phyloP scores from a whole-genome alignment of 2,329 filamentous ascomycete species.

The Alternaria ventricosa region DNA sequence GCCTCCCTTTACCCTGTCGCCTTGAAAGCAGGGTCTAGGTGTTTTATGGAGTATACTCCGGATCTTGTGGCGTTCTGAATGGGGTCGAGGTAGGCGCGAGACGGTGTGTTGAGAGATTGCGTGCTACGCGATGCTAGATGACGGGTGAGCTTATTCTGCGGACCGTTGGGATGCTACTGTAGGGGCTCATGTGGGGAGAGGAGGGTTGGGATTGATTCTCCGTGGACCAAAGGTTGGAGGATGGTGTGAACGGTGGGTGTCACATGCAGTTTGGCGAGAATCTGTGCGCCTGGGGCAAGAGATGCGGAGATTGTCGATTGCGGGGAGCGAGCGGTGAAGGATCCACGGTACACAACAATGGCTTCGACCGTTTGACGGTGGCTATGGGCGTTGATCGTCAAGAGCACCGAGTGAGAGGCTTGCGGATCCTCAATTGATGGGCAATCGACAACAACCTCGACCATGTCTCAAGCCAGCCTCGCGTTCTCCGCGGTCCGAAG shows the following conservation, averaged over 20 bases:
- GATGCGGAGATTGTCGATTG: background rate
- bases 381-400: background rate
- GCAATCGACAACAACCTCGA: background rate
- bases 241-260: background rate
- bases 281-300: background rate
- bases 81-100: background rate
- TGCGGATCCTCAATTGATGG: background rate
- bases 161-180: conserved; percentile 14
- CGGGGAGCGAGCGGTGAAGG: background rate
- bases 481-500: conserved; percentile 2
- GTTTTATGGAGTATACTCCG: conserved; percentile 9
- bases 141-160: conserved; percentile 20
- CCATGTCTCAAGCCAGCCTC: background rate
- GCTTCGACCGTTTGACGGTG: background rate
- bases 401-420: background rate
- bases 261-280: background rate
- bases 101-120: conserved; percentile 15
- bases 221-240: background rate
- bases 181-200: conserved; percentile 1
- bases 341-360: background rate
- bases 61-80: background rate
- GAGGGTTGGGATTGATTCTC: conserved; percentile 2
- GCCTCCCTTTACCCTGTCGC: background rate
- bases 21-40: background rate
- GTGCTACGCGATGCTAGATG: conserved; percentile 6